Base-by-base conservation (phyloP, 2,329 filamentous ascomycete genomes). In the Calonectria ilicicola region DNA sequence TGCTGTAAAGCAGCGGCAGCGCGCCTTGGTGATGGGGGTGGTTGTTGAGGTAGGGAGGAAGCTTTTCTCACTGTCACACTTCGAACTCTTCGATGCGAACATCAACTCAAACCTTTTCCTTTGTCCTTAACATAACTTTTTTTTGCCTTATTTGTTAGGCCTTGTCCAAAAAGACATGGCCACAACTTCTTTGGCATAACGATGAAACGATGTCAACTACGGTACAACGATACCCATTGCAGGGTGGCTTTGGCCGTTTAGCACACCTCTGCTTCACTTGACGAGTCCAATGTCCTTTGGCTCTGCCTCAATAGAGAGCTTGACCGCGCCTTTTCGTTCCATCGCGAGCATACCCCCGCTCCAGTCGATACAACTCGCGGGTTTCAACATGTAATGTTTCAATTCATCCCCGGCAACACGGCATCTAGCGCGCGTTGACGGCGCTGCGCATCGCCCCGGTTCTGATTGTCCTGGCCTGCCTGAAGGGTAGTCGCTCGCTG, bases 1-100 rank as follows among this genome's bases (percentile, higher is more conserved):
- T 91, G 70, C 82, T 91, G 80, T 91, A 89, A 85, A 70, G 17
- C 26, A 35, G 15, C 35, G 40, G 42, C 38, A 44, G n/a, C 62
- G 49, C 72, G 60, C 58, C 49, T 26, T 23, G 44, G 62, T 46
- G 65, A 27, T 27, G 63, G 65, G 23, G 47, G 58, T 29, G 23
- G 63, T 47, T 60, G 23, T 56, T 51, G 46, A 51, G 49, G 64
- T 44, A 69, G 49, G 72, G 42, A 35, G 72, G 46, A 56, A 26
- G 51, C 15, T 44, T 53, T 53, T 60, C 29, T 7, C 49, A 17
- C 72, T 72, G 73, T 73, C 64, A 65, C 68, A 74, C 49, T 68
- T 23, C 70, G 72, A 73, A 63, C 65, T 77, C 60, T 74, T 67
- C 70, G 72, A 76, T 74, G 65, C 67, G 68, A 70, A 69, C 67